These are phyloP conservation scores for Plectosphaerella cucumerina DNA, from an alignment of 2,329 filamentous ascomycete species.

Conservation along the genomic window DNA sequence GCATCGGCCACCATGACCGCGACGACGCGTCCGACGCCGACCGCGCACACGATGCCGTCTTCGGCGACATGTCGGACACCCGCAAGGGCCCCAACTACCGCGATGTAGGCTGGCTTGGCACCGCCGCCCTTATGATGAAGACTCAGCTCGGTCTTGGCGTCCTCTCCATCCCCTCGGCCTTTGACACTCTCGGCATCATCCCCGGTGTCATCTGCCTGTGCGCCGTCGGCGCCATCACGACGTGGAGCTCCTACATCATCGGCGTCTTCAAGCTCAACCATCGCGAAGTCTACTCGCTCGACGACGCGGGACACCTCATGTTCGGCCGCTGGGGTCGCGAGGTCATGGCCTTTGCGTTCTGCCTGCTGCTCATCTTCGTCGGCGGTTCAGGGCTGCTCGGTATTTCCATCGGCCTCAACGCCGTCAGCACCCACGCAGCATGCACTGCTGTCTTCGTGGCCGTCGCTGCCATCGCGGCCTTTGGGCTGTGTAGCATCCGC, in stretches of 20 bases:
- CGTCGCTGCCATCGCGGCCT: slow-evolving; percentile 22
- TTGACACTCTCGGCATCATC: slow-evolving; percentile 40
- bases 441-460: slow-evolving; percentile 36
- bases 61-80: slow-evolving; percentile 24
- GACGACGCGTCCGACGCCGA: background rate
- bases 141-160: slow-evolving; percentile 39
- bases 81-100: slow-evolving; percentile 24
- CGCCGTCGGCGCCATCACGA: slow-evolving; percentile 35
- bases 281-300: slow-evolving; percentile 45
- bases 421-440: slow-evolving; percentile 29
- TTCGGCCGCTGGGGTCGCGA: slow-evolving; percentile 41
- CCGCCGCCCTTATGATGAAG: slow-evolving; percentile 38
- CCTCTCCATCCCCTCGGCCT: slow-evolving; percentile 39
- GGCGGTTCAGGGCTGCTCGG: slow-evolving; percentile 35
- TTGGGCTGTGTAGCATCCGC: slow-evolving; percentile 25
- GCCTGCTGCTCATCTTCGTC: slow-evolving; percentile 23
- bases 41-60: slow-evolving; percentile 22
- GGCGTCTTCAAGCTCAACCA: slow-evolving; percentile 45
- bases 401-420: slow-evolving; percentile 33
- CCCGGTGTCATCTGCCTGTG: slow-evolving; percentile 40
- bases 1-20: background rate
- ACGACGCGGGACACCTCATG: slow-evolving; percentile 43
- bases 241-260: slow-evolving; percentile 43
- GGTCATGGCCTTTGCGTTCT: slow-evolving; percentile 29
- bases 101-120: slow-evolving; percentile 37